Percentiles rank a stretch among this genome's conserved stretches.
Evolutionary conservation across 2,329 filamentous ascomycete species (phyloP).

Genomic region (Cladorrhinum sp.): DNA sequence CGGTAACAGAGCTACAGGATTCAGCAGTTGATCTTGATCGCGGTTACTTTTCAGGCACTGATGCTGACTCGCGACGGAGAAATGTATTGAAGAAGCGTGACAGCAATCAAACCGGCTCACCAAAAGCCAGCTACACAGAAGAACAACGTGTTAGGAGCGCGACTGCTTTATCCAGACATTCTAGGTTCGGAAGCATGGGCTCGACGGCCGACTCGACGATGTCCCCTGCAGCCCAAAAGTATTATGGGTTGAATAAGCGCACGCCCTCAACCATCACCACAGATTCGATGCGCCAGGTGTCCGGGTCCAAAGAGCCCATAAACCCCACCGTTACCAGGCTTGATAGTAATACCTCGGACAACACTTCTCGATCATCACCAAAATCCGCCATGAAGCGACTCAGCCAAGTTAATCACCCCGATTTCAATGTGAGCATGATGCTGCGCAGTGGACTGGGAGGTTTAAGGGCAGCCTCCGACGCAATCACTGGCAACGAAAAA

Average conservation of each 20-base stretch:
- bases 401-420: slow-evolving; percentile 46
- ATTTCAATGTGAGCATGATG: slow-evolving; percentile 54
- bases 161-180: slow-evolving; percentile 67
- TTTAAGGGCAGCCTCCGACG: slow-evolving; percentile 83
- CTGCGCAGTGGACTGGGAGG: slow-evolving; percentile 63
- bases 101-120: slow-evolving; percentile 52
- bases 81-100: slow-evolving; percentile 81
- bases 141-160: slow-evolving; percentile 67
- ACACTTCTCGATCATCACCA: slow-evolving; percentile 37
- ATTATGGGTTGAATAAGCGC: slow-evolving; percentile 59
- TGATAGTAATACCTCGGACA: slow-evolving; percentile 41
- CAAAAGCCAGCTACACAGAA: slow-evolving; percentile 73
- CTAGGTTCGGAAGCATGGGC: slow-evolving; percentile 74
- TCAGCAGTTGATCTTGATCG: slow-evolving; percentile 67
- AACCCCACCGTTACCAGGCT: slow-evolving; percentile 61
- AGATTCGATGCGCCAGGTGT: slow-evolving; percentile 50
- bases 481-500: slow-evolving; percentile 53
- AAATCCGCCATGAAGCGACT: slow-evolving; percentile 44
- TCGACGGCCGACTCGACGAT: slow-evolving; percentile 62
- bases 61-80: slow-evolving; percentile 71
- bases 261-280: slow-evolving; percentile 59
- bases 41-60: slow-evolving; percentile 90
- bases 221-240: slow-evolving; percentile 67
- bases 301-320: slow-evolving; percentile 52
- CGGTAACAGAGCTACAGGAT: slow-evolving; percentile 44